Evolutionary conservation across 441 rosid species (phyloP).

Genomic region (Syzygium malaccense): DNA sequence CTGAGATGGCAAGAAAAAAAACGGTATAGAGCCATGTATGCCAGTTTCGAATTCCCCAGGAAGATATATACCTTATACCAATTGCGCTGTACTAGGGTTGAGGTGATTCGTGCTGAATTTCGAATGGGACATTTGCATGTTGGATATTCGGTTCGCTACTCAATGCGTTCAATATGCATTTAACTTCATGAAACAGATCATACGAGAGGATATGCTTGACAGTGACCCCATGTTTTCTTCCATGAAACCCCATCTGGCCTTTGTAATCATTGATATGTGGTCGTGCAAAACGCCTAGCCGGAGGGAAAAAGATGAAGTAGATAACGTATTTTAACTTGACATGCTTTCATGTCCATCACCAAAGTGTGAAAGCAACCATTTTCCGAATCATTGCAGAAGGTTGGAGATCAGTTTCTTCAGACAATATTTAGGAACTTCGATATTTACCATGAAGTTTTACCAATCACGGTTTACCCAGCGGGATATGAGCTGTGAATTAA

Average conservation of each 20-base stretch:
- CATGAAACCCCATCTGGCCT: background rate
- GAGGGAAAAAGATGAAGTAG: background rate
- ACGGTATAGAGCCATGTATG: background rate
- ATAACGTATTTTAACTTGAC: background rate
- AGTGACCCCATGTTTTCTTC: background rate
- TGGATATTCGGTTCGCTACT: background rate
- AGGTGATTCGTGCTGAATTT: background rate
- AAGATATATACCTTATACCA: background rate
- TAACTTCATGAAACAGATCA: background rate
- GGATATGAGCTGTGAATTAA: background rate
- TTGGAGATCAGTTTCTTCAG: background rate
- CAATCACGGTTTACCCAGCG: background rate
- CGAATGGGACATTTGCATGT: background rate
- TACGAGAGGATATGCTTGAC: background rate
- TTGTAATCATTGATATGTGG: background rate
- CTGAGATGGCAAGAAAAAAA: background rate
- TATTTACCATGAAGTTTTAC: background rate
- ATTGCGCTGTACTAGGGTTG: background rate
- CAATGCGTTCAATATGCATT: background rate
- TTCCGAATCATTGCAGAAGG: background rate
- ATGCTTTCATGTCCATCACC: background rate
- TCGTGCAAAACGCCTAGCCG: background rate
- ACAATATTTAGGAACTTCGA: background rate
- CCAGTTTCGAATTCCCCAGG: background rate
- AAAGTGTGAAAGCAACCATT: background rate